Conservation (phyloP, 257 asterid genomes). For the Solanum paucissectum region DNA sequence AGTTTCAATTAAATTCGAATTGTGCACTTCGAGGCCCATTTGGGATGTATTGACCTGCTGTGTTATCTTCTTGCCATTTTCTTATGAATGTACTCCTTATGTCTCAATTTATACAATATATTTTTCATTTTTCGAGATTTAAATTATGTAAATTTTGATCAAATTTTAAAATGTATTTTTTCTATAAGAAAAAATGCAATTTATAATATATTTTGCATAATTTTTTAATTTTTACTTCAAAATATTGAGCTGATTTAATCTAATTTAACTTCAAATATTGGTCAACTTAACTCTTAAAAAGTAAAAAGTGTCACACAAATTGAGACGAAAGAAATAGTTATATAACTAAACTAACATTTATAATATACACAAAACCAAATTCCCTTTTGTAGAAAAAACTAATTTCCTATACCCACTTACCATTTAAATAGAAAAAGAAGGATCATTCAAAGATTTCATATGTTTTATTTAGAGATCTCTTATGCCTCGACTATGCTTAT, state of each 20-base stretch:
- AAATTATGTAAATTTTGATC: neutral
- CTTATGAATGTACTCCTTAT: neutral
- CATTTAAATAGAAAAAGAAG: neutral
- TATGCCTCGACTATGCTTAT: neutral
- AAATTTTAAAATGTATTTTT: neutral
- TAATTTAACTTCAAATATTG: neutral
- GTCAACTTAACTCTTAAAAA: neutral
- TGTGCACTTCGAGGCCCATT: no score
- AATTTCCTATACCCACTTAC: neutral
- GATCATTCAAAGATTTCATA: neutral
- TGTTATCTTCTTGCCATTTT: neutral
- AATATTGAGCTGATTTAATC: neutral
- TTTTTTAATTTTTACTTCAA: no score
- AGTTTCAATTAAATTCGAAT: no score
- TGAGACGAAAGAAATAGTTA: neutral
- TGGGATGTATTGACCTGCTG: neutral
- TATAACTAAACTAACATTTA: neutral
- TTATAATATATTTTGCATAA: neutral
- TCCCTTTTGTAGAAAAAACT: neutral
- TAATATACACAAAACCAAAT: neutral
- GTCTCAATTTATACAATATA: neutral
- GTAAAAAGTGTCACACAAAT: neutral
- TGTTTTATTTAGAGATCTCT: neutral
- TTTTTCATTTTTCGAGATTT: accelerated
- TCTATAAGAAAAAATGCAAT: neutral